Evolutionary conservation across 2,329 filamentous ascomycete genomes (phyloP).

Genomic region (Pestalotiopsis sp.): DNA sequence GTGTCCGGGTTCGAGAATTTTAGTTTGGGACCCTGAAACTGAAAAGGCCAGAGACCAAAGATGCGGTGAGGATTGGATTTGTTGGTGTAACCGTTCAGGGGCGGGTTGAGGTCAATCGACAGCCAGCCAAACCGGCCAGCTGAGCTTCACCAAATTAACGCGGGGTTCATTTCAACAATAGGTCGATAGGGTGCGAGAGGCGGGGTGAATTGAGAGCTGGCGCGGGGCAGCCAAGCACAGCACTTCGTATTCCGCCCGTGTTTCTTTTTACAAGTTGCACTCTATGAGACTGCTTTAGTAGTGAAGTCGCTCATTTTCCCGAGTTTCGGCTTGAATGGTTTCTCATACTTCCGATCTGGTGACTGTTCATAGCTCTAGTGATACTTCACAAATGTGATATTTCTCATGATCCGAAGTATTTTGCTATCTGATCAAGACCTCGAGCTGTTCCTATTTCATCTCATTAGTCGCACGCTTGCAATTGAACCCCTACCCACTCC

Average conservation of each 20-base stretch:
- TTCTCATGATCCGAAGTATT: too few species aligned
- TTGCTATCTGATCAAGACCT: too few species aligned
- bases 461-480: too few species aligned
- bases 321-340: too few species aligned
- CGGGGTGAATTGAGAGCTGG: conserved; percentile 3
- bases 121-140: background rate
- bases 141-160: background rate
- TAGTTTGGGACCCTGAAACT: background rate
- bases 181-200: background rate
- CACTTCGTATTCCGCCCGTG: background rate
- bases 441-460: too few species aligned
- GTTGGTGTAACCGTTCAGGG: background rate
- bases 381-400: too few species aligned
- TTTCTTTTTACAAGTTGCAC: too few species aligned
- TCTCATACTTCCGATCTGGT: too few species aligned
- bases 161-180: background rate
- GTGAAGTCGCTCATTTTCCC: too few species aligned
- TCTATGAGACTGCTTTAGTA: too few species aligned
- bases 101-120: background rate
- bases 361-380: too few species aligned
- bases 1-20: background rate
- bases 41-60: background rate
- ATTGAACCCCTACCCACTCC: background rate
- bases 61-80: conserved; percentile 7
- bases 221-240: background rate